Percentiles rank a stretch among this genome's conserved stretches.
Conservation (phyloP, 441 rosid genomes). For the Erysimum cheiri region DNA sequence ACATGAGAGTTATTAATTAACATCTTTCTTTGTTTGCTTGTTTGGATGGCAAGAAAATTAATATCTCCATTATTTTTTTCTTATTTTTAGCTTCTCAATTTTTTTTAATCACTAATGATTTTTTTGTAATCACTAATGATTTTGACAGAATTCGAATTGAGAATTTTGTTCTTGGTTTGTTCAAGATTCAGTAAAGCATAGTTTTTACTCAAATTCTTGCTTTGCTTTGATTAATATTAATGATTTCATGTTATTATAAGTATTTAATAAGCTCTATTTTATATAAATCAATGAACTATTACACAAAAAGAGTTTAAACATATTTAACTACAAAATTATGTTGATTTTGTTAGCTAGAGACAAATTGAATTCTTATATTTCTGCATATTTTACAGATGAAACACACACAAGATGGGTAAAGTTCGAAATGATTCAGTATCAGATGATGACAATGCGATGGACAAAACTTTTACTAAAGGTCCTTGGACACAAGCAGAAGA, state of each 20-base stretch:
- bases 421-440: slow-evolving; percentile 57
- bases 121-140: no score
- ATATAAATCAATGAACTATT: neutral
- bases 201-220: no score
- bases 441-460: slow-evolving; percentile 51
- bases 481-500: slow-evolving; percentile 96
- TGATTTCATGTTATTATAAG: no score
- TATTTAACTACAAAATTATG: neutral
- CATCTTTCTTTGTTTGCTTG: neutral
- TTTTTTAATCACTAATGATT: no score
- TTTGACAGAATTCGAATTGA: no score
- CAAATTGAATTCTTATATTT: neutral
- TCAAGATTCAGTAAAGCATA: no score
- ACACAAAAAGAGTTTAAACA: neutral
- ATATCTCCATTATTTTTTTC: no score
- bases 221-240: no score
- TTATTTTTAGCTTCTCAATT: neutral
- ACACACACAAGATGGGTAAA: slow-evolving; percentile 51
- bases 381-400: slow-evolving; percentile 44
- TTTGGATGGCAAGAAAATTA: neutral
- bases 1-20: neutral
- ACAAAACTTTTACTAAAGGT: slow-evolving; percentile 68
- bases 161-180: no score
- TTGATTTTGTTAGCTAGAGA: neutral
- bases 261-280: neutral